These are phyloP conservation scores for Cryptosporidium meleagridis DNA, from an alignment of 169 alveolate genomes.

Conservation along the genomic window DNA sequence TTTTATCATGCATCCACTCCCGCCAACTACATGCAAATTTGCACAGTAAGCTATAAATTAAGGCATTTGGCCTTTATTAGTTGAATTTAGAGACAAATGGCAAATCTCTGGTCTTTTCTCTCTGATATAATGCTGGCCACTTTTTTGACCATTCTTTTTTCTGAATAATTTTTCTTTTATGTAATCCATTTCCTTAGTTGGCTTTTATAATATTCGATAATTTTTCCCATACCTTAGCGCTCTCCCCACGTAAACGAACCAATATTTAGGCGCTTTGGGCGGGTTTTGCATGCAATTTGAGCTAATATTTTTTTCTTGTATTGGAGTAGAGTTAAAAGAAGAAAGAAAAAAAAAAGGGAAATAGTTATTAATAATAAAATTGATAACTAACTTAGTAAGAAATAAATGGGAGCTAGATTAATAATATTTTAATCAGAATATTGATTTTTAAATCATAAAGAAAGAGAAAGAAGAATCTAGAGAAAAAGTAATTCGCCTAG, in stretches of 20 bases:
- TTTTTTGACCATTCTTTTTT: background rate
- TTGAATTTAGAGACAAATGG: no score
- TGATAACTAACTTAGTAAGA: background rate
- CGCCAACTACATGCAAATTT: background rate
- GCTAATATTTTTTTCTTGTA: background rate
- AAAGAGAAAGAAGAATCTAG: background rate
- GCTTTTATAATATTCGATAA: background rate
- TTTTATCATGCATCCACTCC: background rate
- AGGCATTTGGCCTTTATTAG: no score
- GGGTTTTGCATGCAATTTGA: constrained; percentile 1
- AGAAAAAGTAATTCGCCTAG: background rate
- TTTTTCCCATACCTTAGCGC: background rate
- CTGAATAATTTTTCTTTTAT: background rate
- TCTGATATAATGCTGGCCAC: no score
- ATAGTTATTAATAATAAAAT: background rate
- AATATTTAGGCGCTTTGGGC: background rate
- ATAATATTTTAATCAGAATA: background rate
- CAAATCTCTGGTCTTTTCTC: no score
- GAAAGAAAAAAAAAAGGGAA: background rate
- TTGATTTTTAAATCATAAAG: background rate
- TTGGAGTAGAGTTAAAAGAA: background rate
- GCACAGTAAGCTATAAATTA: background rate
- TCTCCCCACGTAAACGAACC: background rate
- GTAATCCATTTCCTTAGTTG: background rate
- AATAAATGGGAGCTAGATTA: constrained; percentile 1